Base-by-base conservation (phyloP, 1,284 basidiomycete genomes). In the Trichosporon sp. region DNA sequence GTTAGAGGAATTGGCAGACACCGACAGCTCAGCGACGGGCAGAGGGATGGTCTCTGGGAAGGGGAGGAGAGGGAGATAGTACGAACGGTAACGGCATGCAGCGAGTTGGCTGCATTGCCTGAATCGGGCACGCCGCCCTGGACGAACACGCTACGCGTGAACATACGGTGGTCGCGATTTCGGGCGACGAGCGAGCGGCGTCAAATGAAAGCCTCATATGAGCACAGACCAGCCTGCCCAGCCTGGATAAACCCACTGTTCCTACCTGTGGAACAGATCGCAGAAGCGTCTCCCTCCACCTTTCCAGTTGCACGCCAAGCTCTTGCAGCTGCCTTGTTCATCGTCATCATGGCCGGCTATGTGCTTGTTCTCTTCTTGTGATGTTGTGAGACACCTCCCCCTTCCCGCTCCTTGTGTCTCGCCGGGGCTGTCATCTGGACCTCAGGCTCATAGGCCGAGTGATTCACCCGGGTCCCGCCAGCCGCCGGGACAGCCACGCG, bases 41-140 rank as follows among this genome's bases (percentile, higher is more conserved):
- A 54, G 5, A 5, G 43, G 26, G 26, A 26, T 26, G 26, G 26
- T 26, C 26, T 26, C 26, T 26, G 26, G 26, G 8, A 19, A 7
- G 51, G 51, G n/a, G 26, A 26, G 26, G 19, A 19, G 51, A 54
- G 51, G 51, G 51, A 54, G 51, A 54, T 54, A 54, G 51, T 54
- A 54, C 51, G 51, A 54, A 26, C 51, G 51, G 51, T 54, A 54
- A 54, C 51, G 51, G 51, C 51, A 54, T 19, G 19, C 5, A 5
- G 26, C 4, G 8, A 10, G 8, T 26, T 26, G 26, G 26, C 26
- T 26, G 26, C 26, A 5, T 54, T 54, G 51, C 51, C 51, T 54
- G 51, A 54, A 54, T 54, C 51, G 51, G 51, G 6, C 11, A 10
- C 38, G 12, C 10, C 10, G 38, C 38, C 38, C 38, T 40, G 38